Conservation (phyloP, 176 grass and related monocot species). For the Urochloa ruziziensis region DNA sequence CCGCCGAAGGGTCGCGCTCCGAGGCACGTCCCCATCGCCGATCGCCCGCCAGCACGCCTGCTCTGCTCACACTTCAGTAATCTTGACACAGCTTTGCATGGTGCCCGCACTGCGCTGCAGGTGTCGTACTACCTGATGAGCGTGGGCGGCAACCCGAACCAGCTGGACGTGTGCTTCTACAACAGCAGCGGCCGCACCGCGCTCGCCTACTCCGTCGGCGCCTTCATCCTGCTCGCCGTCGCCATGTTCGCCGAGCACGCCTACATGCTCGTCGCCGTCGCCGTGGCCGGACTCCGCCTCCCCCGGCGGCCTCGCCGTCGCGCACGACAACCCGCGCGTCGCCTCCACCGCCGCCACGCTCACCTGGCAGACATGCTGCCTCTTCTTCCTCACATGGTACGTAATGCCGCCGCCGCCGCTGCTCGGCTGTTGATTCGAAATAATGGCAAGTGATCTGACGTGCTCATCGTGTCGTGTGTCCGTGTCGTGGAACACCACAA, state of each 20-base stretch:
- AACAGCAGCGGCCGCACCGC: constrained; percentile 52
- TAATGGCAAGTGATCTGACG: neutral
- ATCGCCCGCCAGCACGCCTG: neutral
- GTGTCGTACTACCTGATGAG: constrained; percentile 69
- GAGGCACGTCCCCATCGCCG: constrained; percentile 42
- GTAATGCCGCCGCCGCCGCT: neutral
- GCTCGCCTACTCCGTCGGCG: constrained; percentile 63
- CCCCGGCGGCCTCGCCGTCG: constrained; percentile 31
- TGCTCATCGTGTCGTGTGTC: too few relatives aligned
- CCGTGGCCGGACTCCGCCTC: constrained; percentile 20
- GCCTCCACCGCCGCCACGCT: constrained; percentile 25
- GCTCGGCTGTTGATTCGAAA: neutral
- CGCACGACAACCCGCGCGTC: constrained; percentile 38
- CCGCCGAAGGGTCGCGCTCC: constrained; percentile 72
- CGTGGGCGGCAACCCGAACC: constrained; percentile 33
- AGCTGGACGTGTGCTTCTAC: constrained; percentile 66
- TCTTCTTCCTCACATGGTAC: constrained; percentile 81
- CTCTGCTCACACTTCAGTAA: neutral
- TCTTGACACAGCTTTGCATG: too few relatives aligned
- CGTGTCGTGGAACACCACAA: neutral
- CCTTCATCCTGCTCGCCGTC: constrained; percentile 81
- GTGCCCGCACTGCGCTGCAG: constrained; percentile 28
- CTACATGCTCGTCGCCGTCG: constrained; percentile 83
- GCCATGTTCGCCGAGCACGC: constrained; percentile 92
- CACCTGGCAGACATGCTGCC: constrained; percentile 62